Base-by-base conservation (phyloP, 2,329 filamentous ascomycete genomes). In the Penicillium janthinellum region DNA sequence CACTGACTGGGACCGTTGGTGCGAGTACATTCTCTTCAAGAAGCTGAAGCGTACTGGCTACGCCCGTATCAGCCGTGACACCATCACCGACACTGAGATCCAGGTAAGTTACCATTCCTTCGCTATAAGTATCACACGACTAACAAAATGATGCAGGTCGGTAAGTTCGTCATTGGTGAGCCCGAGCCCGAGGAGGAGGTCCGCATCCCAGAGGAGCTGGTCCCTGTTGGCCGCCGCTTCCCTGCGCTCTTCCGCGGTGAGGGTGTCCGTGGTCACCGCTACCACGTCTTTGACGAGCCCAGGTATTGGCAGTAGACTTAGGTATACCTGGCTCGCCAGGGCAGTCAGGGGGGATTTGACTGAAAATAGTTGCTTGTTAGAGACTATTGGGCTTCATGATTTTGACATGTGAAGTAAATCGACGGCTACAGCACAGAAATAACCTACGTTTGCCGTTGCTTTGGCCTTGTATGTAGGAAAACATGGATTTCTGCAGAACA, bases 21-120 rank as follows among this genome's bases (percentile, higher is more conserved):
- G 95, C 81, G 94, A 99, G 81, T 99, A 99, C 77, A 97, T 99
- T 66, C 81, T 99, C 28, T 99, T 92, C 83, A 97, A 97, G 82
- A 88, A 88, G 12, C 79, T 99, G 63, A 89, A 88, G 77, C 85
- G 94, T 62, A 89, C 90, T 0, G 94, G 92, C 1, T 99, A 99
- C 74, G 95, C 95, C 4, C 83, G 95, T 56, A 89, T 99, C 54
- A 94, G 90, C 70, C 84, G 95, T 68, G 88, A 88, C 68, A 96
- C 91, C 1, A 98, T 99, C 68, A 99, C 95, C 12, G 95, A 99
- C 74, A 99, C 95, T 2, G 95, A 99, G 79, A 83, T 99, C 57
- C 95, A 99, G 82, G 90, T 88, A 79, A 71, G 80, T 70, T 53
- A 34, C 28, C 39, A 12, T 51, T 20, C 37, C 28, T 25, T 25